Conservation (phyloP, 768 basidiomycete genomes). For the Rossbeevera mucosa region DNA sequence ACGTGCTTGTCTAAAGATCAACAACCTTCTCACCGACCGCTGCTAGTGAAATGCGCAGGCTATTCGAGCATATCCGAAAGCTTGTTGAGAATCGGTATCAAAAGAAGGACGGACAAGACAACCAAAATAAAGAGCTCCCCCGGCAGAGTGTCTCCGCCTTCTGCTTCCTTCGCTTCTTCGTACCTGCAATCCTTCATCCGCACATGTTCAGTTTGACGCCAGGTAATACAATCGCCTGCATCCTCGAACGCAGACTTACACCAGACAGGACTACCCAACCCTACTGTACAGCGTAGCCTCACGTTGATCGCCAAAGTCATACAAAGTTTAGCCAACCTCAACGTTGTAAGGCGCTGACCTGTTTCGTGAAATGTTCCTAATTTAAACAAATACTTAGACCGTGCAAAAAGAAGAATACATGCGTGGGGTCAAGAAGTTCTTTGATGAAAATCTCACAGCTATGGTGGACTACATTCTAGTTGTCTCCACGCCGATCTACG, state of each 20-base stretch:
- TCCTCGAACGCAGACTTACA: constrained; percentile 7
- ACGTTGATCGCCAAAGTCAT: constrained; percentile 86
- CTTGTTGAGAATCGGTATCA: constrained; percentile 67
- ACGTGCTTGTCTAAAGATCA: constrained; percentile 28
- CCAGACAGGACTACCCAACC: constrained; percentile 56
- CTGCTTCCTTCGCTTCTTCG: constrained; percentile 84
- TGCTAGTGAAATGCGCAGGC: constrained; percentile 62
- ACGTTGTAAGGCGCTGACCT: constrained; percentile 45
- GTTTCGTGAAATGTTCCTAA: constrained; percentile 3
- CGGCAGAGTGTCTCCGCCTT: constrained; percentile 88
- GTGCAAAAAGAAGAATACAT: constrained; percentile 79
- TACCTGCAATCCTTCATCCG: constrained; percentile 86
- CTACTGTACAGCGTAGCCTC: constrained; percentile 70
- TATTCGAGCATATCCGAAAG: constrained; percentile 66
- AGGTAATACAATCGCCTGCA: constrained; percentile 41
- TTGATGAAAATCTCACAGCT: constrained; percentile 53
- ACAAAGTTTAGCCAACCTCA: constrained; percentile 84
- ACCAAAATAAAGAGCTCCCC: constrained; percentile 52
- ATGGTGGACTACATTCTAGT: constrained; percentile 79
- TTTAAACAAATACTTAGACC: constrained; percentile 33
- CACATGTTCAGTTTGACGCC: constrained; percentile 76
- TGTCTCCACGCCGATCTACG: constrained; percentile 54
- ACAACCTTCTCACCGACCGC: constrained; percentile 2
- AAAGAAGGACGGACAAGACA: constrained; percentile 36
- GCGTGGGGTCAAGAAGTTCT: constrained; percentile 70